These are phyloP conservation scores for Gymnopus androsaceus DNA, from an alignment of 1,284 basidiomycete species.

Conservation along the genomic window DNA sequence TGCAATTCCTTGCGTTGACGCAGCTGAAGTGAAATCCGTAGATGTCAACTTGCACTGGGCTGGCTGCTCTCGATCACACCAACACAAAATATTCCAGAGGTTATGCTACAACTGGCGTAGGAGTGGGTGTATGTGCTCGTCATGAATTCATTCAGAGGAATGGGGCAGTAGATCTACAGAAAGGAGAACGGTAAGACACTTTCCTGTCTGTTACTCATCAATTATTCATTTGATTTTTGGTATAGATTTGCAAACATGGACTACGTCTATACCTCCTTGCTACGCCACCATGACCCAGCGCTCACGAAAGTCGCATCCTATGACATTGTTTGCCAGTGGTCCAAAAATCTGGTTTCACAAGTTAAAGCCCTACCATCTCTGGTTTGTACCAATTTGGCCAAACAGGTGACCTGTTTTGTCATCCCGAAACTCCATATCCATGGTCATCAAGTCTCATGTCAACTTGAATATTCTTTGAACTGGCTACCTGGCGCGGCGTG, in stretches of 20 bases:
- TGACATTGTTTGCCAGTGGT: no score
- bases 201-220: background rate
- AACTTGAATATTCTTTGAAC: no score
- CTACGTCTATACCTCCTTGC: no score
- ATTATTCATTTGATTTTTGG: no score
- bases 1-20: background rate
- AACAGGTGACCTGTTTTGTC: background rate
- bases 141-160: conserved; percentile 4
- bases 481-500: no score
- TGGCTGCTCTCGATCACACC: no score
- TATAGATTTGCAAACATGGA: conserved; percentile 7
- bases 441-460: no score
- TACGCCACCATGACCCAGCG: no score
- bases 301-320: no score
- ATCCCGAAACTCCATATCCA: no score
- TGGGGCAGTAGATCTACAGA: conserved; percentile 6
- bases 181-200: conserved; percentile 2
- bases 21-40: background rate
- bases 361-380: conserved; percentile 1
- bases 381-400: background rate
- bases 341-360: no score
- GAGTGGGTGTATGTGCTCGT: background rate
- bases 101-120: background rate
- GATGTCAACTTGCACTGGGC: no score
- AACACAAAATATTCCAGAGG: conserved; percentile 6